Conservation (phyloP, 805 yeast species). For the Yamadazyma kitorensis region DNA sequence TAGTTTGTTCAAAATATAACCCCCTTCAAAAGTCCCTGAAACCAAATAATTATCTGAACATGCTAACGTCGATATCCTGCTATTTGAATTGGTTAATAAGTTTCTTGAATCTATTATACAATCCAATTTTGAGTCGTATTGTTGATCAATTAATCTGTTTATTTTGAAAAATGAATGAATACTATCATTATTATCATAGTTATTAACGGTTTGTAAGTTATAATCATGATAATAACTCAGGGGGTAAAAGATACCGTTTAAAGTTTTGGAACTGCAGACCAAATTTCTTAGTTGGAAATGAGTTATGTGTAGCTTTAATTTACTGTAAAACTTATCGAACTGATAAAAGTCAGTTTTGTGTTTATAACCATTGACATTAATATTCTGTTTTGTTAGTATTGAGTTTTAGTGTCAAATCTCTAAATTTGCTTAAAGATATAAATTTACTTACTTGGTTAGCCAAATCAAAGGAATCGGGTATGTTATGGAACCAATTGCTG, state of each 20-base stretch:
- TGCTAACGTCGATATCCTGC: constrained; percentile 48
- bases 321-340: constrained; percentile 38
- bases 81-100: constrained; percentile 25
- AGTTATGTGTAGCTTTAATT: constrained; percentile 46
- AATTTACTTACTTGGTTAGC: constrained; percentile 32
- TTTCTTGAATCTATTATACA: constrained; percentile 37
- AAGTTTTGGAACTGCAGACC: constrained; percentile 33
- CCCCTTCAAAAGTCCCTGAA: constrained; percentile 57
- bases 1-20: constrained; percentile 32
- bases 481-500: constrained; percentile 37
- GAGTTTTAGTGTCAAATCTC: not conserved
- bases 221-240: constrained; percentile 30
- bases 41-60: constrained; percentile 41
- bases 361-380: constrained; percentile 16
- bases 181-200: constrained; percentile 24
- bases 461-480: constrained; percentile 30
- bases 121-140: constrained; percentile 26
- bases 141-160: constrained; percentile 31
- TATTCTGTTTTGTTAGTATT: constrained; percentile 13
- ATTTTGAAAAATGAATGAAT: constrained; percentile 33
- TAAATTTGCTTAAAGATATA: not conserved
- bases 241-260: constrained; percentile 39
- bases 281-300: constrained; percentile 59
- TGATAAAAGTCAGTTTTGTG: constrained; percentile 34
- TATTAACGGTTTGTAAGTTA: constrained; percentile 24